Evolutionary conservation across 495 filamentous ascomycete species (phyloP).

Genomic region (Xylaria telfairii): DNA sequence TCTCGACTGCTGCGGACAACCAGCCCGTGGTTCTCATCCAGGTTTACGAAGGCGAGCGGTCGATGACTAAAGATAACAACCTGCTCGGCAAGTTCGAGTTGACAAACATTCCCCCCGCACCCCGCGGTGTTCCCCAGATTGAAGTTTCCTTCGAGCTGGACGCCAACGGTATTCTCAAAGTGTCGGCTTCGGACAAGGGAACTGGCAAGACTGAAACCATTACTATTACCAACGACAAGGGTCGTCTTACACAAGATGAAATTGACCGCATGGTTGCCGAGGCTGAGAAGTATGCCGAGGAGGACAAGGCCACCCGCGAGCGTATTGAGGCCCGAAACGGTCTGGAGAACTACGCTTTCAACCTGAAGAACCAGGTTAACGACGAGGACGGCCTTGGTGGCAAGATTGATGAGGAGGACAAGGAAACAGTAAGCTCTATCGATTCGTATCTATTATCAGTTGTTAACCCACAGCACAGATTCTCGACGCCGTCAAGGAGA

Average conservation of each 20-base stretch:
- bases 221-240: slow-evolving; percentile 98
- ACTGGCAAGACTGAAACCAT: slow-evolving; percentile 96
- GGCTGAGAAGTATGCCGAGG: slow-evolving; percentile 97
- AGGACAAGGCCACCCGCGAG: slow-evolving; percentile 95
- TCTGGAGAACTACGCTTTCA: slow-evolving; percentile 96
- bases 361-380: slow-evolving; percentile 98
- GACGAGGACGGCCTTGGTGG: slow-evolving; percentile 96
- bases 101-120: slow-evolving; percentile 90
- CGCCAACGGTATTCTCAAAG: slow-evolving; percentile 97
- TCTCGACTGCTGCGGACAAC: slow-evolving; percentile 97
- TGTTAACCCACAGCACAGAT: slow-evolving; percentile 59
- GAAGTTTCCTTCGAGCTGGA: slow-evolving; percentile 98
- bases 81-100: slow-evolving; percentile 97
- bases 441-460: not conserved
- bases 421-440: slow-evolving; percentile 75
- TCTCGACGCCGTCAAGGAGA: slow-evolving; percentile 95
- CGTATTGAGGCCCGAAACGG: slow-evolving; percentile 95
- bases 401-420: slow-evolving; percentile 98
- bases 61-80: slow-evolving; percentile 97
- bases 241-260: slow-evolving; percentile 91
- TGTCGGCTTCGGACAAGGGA: slow-evolving; percentile 93
- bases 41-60: slow-evolving; percentile 95
- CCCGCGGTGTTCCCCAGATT: slow-evolving; percentile 95
- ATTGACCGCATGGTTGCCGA: slow-evolving; percentile 98
- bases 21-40: slow-evolving; percentile 97